These are phyloP conservation scores for Alternaria burnsii DNA, from an alignment of 2,329 filamentous ascomycete genomes.

Conservation along the genomic window DNA sequence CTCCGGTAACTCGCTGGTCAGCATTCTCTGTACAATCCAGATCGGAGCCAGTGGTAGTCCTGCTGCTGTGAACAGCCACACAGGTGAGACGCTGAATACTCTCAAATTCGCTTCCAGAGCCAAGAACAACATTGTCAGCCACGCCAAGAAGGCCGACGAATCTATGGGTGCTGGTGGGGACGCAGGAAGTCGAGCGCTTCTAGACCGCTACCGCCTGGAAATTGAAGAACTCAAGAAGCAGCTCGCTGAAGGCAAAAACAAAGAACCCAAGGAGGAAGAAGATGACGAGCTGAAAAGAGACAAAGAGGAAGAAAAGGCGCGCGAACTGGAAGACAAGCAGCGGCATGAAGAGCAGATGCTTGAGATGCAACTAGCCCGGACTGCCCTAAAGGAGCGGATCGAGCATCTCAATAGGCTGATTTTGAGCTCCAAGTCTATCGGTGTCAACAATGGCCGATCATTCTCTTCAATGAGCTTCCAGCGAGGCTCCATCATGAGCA, in stretches of 20 bases:
- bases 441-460: conserved; percentile 73
- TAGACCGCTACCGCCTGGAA: conserved; percentile 94
- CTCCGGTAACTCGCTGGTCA: conserved; percentile 92
- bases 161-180: conserved; percentile 80
- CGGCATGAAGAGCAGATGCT: conserved; percentile 97
- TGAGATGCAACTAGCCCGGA: conserved; percentile 96
- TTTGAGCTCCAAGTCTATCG: conserved; percentile 92
- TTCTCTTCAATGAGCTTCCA: conserved; percentile 54
- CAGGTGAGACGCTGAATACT: conserved; percentile 90
- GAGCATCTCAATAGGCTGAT: conserved; percentile 96
- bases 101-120: conserved; percentile 95
- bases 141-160: conserved; percentile 94
- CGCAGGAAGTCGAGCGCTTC: conserved; percentile 82
- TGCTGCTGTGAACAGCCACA: conserved; percentile 76
- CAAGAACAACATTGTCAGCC: conserved; percentile 97
- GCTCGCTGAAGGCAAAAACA: conserved; percentile 74
- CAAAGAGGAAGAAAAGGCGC: conserved; percentile 72
- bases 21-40: conserved; percentile 96
- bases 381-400: conserved; percentile 94
- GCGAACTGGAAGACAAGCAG: conserved; percentile 77
- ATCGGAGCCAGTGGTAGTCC: conserved; percentile 79
- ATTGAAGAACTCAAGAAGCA: conserved; percentile 83
- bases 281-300: conserved; percentile 66
- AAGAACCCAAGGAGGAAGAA: conserved; percentile 64
- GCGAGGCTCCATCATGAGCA: conserved; percentile 52